Evolutionary conservation across 495 filamentous ascomycete genomes (phyloP).

Genomic region (Penicillium arizonense): DNA sequence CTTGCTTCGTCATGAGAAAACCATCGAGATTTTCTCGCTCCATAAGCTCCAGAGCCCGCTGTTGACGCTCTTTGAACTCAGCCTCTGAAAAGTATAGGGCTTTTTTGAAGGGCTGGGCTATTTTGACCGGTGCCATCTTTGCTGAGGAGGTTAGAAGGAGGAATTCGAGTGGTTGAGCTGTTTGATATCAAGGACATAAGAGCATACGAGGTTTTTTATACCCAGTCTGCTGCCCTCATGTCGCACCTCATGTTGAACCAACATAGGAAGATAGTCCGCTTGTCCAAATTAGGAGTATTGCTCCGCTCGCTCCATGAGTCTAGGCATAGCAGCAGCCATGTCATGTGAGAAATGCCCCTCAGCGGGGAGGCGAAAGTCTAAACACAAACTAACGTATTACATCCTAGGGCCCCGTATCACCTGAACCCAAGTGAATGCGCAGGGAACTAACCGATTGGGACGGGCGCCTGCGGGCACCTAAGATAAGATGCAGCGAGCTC

Average conservation of each 20-base stretch:
- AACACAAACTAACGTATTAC: too few relatives aligned
- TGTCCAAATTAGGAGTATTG: conserved; percentile 1
- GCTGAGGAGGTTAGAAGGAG: background rate
- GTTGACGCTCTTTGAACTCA: conserved; percentile 15
- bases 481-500: too few relatives aligned
- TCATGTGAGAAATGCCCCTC: too few relatives aligned
- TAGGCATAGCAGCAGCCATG: background rate
- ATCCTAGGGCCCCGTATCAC: too few relatives aligned
- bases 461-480: too few relatives aligned
- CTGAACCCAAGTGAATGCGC: too few relatives aligned
- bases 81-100: conserved; percentile 18
- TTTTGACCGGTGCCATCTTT: conserved; percentile 15
- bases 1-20: conserved; percentile 25
- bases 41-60: conserved; percentile 16
- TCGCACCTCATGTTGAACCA: background rate
- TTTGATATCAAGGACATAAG: background rate
- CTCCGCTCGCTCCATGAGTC: background rate
- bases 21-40: conserved; percentile 23
- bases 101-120: conserved; percentile 19
- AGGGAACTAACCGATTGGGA: too few relatives aligned
- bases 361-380: too few relatives aligned
- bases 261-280: background rate
- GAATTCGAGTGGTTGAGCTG: background rate
- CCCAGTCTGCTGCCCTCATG: background rate
- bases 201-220: background rate